A percentile compares a stretch with the other conserved stretches of the same genome.
Conservation (phyloP, 2,329 filamentous ascomycete genomes). For the Sporothrix curviconia region DNA sequence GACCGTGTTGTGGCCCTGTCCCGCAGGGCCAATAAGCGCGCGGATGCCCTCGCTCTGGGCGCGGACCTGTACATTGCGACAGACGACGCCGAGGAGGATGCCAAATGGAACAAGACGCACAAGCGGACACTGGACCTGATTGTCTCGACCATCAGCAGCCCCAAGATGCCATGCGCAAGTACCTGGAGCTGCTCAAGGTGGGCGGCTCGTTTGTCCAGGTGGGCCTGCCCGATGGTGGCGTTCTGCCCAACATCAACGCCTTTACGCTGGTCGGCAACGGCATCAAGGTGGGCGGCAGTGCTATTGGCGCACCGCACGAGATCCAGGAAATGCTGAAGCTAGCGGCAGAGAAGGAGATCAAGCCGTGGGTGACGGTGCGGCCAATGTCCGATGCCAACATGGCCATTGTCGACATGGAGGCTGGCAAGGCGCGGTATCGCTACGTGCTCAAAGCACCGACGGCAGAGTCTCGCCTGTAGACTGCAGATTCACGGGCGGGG, state of each 20-base stretch:
- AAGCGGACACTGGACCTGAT: conserved; percentile 50
- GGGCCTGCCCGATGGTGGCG: conserved; percentile 52
- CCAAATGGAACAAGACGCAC: conserved; percentile 49
- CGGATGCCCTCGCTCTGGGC: conserved; percentile 16
- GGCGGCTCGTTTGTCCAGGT: conserved; percentile 62
- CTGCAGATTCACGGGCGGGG: no score
- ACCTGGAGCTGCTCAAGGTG: conserved; percentile 58
- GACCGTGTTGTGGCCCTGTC: conserved; percentile 20
- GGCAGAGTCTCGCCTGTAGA: no score
- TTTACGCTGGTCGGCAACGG: conserved; percentile 53
- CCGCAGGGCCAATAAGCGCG: conserved; percentile 14
- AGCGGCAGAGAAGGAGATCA: conserved; percentile 50
- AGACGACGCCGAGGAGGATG: conserved; percentile 34
- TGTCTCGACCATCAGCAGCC: conserved; percentile 46
- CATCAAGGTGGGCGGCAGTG: conserved; percentile 41
- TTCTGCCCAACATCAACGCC: conserved; percentile 39
- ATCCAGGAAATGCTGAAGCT: conserved; percentile 57
- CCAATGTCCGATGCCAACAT: conserved; percentile 53
- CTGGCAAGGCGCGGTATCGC: conserved; percentile 47
- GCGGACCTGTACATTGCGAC: conserved; percentile 26
- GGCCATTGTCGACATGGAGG: conserved; percentile 50
- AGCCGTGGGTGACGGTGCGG: conserved; percentile 50
- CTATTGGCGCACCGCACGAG: conserved; percentile 47
- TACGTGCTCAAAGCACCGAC: conserved; percentile 34
- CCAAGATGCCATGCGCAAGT: conserved; percentile 55